phyloP scores from a whole-genome alignment of 2,329 filamentous ascomycete genomes.

The Cladosporium sp. region DNA sequence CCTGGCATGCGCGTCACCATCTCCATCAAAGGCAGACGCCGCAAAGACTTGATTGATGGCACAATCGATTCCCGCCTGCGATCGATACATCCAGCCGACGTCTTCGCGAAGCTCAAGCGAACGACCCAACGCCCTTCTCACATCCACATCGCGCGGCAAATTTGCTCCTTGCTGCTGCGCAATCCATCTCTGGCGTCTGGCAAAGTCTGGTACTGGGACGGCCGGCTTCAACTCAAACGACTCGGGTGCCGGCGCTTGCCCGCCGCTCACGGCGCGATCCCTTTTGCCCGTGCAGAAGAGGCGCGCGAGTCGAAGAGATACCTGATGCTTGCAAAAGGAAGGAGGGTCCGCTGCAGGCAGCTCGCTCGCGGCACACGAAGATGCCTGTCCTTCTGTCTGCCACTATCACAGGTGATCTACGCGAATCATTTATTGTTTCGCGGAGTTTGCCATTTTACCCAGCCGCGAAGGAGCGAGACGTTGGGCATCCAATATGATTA shows the following conservation, averaged over 20 bases:
- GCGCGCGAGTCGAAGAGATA: background rate
- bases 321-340: slow-evolving; percentile 8
- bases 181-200: background rate
- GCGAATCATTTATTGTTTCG: background rate
- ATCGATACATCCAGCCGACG: background rate
- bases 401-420: slow-evolving; percentile 1
- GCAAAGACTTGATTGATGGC: background rate
- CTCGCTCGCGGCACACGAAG: background rate
- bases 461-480: background rate
- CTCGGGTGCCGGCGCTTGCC: slow-evolving; percentile 12
- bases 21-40: background rate
- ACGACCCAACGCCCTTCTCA: background rate
- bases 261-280: slow-evolving; percentile 8
- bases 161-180: background rate
- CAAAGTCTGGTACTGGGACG: slow-evolving; percentile 10
- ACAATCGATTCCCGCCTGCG: background rate
- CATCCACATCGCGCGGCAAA: background rate
- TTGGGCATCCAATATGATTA: background rate
- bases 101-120: slow-evolving; percentile 4
- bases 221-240: slow-evolving; percentile 11
- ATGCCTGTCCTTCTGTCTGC: background rate
- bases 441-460: slow-evolving; percentile 4
- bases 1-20: slow-evolving; percentile 2
- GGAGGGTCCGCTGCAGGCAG: background rate
- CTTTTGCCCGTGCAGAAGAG: slow-evolving; percentile 8